Evolutionary conservation across 2,329 filamentous ascomycete species (phyloP).

Genomic region (Cladosporium velox): DNA sequence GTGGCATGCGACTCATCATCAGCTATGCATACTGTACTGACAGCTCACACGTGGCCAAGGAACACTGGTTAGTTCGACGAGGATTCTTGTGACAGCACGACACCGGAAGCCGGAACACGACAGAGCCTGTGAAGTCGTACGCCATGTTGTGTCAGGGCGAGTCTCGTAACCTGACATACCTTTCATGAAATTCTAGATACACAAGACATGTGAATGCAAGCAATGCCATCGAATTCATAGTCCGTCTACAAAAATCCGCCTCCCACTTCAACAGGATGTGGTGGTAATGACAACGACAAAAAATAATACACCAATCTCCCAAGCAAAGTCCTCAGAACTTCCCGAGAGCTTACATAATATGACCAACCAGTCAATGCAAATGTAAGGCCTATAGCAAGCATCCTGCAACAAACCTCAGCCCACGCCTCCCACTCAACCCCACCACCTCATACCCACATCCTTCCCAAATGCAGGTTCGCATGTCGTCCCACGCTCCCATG

Average conservation of each 20-base stretch:
- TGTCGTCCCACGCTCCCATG: background rate
- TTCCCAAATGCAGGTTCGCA: background rate
- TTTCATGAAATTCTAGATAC: background rate
- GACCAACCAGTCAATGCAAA: too few species aligned
- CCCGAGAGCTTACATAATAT: too few species aligned
- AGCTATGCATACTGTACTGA: slow-evolving; percentile 13
- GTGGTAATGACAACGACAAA: too few species aligned
- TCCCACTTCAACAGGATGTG: too few species aligned
- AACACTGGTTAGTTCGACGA: background rate
- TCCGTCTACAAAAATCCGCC: too few species aligned
- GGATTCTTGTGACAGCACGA: background rate
- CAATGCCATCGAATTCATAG: background rate
- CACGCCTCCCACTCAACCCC: too few species aligned
- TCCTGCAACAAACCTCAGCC: too few species aligned
- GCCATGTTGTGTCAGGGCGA: background rate
- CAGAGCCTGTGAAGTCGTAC: background rate
- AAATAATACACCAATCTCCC: too few species aligned
- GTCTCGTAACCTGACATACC: too few species aligned
- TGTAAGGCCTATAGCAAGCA: too few species aligned
- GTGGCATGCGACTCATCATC: background rate
- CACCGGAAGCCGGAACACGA: background rate
- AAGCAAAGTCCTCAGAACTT: too few species aligned
- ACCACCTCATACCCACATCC: background rate
- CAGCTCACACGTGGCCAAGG: slow-evolving; percentile 17
- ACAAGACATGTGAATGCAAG: background rate